Base-by-base conservation (phyloP, 768 basidiomycete genomes). In the Tulasnella calospora region DNA sequence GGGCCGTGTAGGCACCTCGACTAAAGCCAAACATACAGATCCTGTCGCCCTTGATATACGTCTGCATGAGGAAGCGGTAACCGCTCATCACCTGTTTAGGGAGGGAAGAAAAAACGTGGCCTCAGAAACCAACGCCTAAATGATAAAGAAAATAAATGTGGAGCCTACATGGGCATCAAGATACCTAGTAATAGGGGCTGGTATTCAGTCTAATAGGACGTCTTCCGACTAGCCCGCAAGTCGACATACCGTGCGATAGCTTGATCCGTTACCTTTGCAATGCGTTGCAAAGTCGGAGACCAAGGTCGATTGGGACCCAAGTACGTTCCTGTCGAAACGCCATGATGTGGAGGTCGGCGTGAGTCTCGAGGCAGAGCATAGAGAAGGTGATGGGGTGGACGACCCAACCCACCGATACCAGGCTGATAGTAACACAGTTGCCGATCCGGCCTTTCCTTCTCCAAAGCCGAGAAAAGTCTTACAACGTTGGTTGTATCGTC, bases 401-500 rank as follows among this genome's bases (percentile, higher is more conserved):
- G 44, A 55, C 27, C 7, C 38, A 13, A 38, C 73, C 27, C n/a
- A 74, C 73, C 73, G 8, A 74, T 74, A 19, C 83, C 38, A 69
- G 90, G 91, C 84, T 94, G 93, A 81, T 94, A 94, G 82, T 92
- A 94, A 81, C 86, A 86, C 0, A 91, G 82, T 80, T 92, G 91
- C 70, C 87, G 81, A 35, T 87, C 85, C n/a, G 86, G 85, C 41
- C 81, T 79, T 74, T 90, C 89, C 82, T 90, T 92, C 84, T 88
- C 87, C 51, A 94, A 86, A 36, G 94, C 84, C 7, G 88, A 85
- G 83, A 92, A 92, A 46, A 95, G 85, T 81, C 89, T 90, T 75
- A 92, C 90, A 47, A 92, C 87, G 78, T 93, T 92, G 13, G 92
- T 90, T 80, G 92, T 90, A 40, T 55, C 41, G 41, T 72, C 73